Percentiles rank a stretch among this genome's conserved stretches.
phyloP scores from a whole-genome alignment of 163 green algal genomes.

The Chlamydomonas reinhardtii region DNA sequence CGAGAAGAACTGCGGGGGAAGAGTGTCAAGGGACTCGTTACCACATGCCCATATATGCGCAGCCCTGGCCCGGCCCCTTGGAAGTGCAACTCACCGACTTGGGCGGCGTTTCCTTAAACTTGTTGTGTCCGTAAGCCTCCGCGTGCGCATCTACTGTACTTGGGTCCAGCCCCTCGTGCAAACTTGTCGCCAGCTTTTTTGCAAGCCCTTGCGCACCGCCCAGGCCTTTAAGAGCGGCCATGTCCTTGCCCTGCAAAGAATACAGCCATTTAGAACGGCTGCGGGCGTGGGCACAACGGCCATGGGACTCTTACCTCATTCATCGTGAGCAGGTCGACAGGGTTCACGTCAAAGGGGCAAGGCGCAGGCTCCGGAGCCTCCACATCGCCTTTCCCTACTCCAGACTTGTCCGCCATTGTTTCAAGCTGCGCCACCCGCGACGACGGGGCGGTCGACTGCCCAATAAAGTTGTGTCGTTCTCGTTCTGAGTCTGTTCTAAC shows the following conservation, averaged over 20 bases:
- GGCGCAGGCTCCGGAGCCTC: constrained; percentile 37
- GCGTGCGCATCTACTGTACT: constrained; percentile 56
- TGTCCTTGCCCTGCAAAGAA: constrained; percentile 80
- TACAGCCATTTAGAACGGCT: background rate
- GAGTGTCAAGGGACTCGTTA: background rate
- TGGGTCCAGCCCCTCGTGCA: constrained; percentile 69
- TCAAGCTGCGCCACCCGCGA: background rate
- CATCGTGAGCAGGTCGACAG: constrained; percentile 48
- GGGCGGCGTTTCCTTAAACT: constrained; percentile 71
- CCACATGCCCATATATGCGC: background rate
- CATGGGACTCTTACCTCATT: constrained; percentile 59
- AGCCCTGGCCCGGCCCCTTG: background rate
- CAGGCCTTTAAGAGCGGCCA: constrained; percentile 54
- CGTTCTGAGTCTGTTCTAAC: too few species aligned
- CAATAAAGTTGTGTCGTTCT: too few species aligned
- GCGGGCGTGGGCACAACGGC: background rate
- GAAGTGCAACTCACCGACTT: constrained; percentile 64
- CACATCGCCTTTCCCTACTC: constrained; percentile 42
- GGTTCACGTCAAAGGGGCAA: constrained; percentile 57
- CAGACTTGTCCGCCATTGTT: constrained; percentile 7
- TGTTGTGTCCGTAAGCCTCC: constrained; percentile 86
- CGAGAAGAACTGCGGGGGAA: constrained; percentile 73
- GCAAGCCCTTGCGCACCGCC: constrained; percentile 80
- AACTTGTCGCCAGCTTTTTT: constrained; percentile 63
- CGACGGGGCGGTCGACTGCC: too few species aligned